A percentile compares a stretch with the other conserved stretches of the same genome.
These are phyloP conservation scores for Pezizomycotina sp. DNA, from an alignment of 2,329 filamentous ascomycete genomes.

Conservation along the genomic window DNA sequence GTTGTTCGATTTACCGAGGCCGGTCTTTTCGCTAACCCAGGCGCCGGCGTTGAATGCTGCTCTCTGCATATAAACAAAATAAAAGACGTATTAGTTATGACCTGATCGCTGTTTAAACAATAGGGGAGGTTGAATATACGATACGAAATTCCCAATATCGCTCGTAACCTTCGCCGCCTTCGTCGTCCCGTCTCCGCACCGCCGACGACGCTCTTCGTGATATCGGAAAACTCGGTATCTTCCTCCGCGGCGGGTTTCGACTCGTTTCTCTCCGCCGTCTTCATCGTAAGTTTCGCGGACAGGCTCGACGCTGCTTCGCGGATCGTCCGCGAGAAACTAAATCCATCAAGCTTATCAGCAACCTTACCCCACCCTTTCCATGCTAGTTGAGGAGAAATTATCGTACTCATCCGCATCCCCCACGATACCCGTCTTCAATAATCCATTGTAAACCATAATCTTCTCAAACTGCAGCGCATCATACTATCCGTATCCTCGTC, in stretches of 20 bases:
- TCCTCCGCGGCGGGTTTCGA: constrained; percentile 6
- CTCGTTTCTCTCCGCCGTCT: constrained; percentile 12
- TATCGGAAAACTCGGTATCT: constrained; percentile 17
- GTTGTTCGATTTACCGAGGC: background rate
- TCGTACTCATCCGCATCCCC: constrained; percentile 21
- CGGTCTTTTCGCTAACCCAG: constrained; percentile 22
- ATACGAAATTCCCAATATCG: constrained; percentile 14
- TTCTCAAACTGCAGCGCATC: constrained; percentile 21
- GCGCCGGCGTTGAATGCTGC: constrained; percentile 18
- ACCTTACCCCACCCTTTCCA: background rate
- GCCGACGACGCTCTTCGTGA: constrained; percentile 14
- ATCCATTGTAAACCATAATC: constrained; percentile 20
- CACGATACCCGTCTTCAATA: constrained; percentile 18
- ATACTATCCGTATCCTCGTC: constrained; percentile 15
- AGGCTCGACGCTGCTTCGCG: constrained; percentile 13
- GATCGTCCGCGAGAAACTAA: constrained; percentile 15
- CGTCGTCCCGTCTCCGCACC: constrained; percentile 12
- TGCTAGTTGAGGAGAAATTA: too few species aligned
- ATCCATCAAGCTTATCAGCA: background rate
- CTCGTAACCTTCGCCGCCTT: constrained; percentile 18
- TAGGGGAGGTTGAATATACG: too few species aligned
- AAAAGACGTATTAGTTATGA: too few species aligned
- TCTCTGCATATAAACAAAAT: constrained; percentile 6
- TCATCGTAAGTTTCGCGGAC: constrained; percentile 8
- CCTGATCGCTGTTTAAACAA: too few species aligned